Percentiles rank a stretch among this genome's conserved stretches.
phyloP scores from a whole-genome alignment of 257 asterid genomes.

The Nicotiana attenuata region DNA sequence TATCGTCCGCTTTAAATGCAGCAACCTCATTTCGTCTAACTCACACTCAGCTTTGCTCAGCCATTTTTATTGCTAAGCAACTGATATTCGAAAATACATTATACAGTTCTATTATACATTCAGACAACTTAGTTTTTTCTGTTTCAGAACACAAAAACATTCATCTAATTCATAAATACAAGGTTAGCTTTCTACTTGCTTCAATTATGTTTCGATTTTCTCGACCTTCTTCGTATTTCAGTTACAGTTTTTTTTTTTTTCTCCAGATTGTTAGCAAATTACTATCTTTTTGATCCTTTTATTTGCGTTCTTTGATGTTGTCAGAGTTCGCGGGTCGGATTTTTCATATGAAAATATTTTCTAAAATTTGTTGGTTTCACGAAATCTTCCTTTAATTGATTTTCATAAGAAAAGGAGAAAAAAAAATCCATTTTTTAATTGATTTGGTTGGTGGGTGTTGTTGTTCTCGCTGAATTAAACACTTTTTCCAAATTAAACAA shows the following conservation, averaged over 20 bases:
- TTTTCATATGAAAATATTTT: background rate
- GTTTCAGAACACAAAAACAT: background rate
- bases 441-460: background rate
- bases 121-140: background rate
- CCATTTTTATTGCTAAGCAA: background rate
- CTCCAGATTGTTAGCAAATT: background rate
- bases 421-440: background rate
- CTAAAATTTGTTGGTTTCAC: background rate
- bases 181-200: conserved; percentile 6
- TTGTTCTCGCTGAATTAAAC: background rate
- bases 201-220: background rate
- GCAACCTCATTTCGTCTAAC: background rate
- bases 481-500: background rate
- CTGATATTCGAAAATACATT: background rate
- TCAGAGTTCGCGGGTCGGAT: background rate
- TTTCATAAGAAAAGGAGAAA: background rate
- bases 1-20: background rate
- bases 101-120: background rate
- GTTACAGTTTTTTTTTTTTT: background rate
- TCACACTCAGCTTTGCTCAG: background rate
- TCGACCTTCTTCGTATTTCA: background rate
- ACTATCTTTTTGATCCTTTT: background rate
- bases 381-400: background rate
- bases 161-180: background rate
- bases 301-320: background rate